Base-by-base conservation (phyloP, 768 basidiomycete species). In the Galerina sulciceps region DNA sequence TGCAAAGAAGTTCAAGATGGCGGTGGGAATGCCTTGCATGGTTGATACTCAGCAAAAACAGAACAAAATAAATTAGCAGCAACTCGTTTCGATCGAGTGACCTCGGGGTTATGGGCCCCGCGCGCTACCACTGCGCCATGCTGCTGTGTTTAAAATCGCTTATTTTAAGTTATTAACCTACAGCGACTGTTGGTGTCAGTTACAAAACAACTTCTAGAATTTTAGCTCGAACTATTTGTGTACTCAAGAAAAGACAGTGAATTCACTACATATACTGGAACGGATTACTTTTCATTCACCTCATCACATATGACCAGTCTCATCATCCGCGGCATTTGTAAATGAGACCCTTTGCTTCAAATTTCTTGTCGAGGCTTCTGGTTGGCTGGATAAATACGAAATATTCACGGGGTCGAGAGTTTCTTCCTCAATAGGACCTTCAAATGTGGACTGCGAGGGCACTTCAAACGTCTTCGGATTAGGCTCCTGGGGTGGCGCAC, bases 21-120 rank as follows among this genome's bases (percentile, higher is more conserved):
- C 6, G 26, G 26, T 26, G n/a, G n/a, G n/a, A n/a, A n/a, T n/a
- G n/a, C n/a, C n/a, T n/a, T n/a, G n/a, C n/a, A n/a, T n/a, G n/a
- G n/a, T n/a, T n/a, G n/a, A n/a, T n/a, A n/a, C n/a, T n/a, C n/a
- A n/a, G n/a, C n/a, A n/a, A n/a, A n/a, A n/a, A n/a, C n/a, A n/a
- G 26, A 31, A 31, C 26, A 31, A 31, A 31, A 31, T 31, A 31
- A 4, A 5, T 31, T 83, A 83, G 82, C 81, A 83, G 77, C 81
- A 81, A 81, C 81, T 82, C 75, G 82, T 83, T 80, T 84, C 82
- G 82, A 83, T 84, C 82, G 75, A 82, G 81, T 80, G 82, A 81
- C 82, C 81, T 83, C 82, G 75, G 81, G 82, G 81, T 84, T 83
- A 82, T 82, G 80, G 77, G 81, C 80, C 80, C 80, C 73, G 80